Evolutionary conservation across 495 filamentous ascomycete species (phyloP).

Genomic region (Xylaria sp.): DNA sequence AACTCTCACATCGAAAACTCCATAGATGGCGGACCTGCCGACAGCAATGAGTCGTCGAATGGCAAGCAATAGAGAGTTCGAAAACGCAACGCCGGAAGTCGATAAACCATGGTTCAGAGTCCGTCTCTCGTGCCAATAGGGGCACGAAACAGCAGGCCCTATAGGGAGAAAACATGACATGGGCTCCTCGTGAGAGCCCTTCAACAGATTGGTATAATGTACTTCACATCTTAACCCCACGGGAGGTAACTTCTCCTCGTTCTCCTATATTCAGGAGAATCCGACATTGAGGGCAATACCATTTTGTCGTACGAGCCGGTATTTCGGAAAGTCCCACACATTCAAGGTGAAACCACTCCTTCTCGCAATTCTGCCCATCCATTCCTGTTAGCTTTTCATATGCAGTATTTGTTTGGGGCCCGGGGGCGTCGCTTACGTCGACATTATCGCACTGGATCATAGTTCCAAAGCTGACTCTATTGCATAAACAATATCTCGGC

Average conservation of each 20-base stretch:
- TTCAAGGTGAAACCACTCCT: constrained; percentile 93
- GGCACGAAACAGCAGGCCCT: not conserved
- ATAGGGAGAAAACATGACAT: not conserved
- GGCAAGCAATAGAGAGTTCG: not conserved
- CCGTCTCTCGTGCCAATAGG: not conserved
- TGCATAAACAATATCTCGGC: constrained; percentile 88
- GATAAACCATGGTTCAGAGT: not conserved
- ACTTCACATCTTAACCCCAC: constrained; percentile 57
- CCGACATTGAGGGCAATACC: constrained; percentile 93
- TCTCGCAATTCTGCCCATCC: constrained; percentile 62
- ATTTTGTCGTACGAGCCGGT: constrained; percentile 81
- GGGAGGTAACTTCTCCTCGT: constrained; percentile 61
- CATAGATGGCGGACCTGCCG: not conserved
- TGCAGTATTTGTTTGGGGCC: not conserved
- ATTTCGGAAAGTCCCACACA: constrained; percentile 82
- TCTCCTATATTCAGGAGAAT: constrained; percentile 68
- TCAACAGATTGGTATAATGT: not conserved
- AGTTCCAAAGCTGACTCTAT: constrained; percentile 87
- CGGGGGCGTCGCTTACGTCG: constrained; percentile 69
- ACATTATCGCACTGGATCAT: constrained; percentile 96
- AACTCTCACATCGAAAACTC: not conserved
- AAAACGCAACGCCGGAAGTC: not conserved
- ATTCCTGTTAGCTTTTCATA: constrained; percentile 32
- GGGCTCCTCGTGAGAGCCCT: not conserved
- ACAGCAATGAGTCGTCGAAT: not conserved